Percentiles rank a stretch among this genome's conserved stretches.
phyloP scores from a whole-genome alignment of 441 rosid species.

The Croton laevigatus region DNA sequence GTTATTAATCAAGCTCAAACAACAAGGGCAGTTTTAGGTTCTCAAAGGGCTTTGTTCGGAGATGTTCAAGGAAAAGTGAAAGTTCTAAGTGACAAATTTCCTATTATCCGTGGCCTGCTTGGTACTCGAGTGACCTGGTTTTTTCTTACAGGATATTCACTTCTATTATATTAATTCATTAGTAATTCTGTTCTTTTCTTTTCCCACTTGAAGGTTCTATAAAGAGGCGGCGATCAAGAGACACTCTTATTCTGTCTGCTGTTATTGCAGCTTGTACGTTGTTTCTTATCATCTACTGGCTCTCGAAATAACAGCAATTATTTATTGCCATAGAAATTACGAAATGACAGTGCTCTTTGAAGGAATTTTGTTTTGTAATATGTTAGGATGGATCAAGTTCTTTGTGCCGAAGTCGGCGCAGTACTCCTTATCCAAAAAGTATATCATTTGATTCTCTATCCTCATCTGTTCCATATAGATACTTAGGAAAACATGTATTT shows the following conservation, averaged over 20 bases:
- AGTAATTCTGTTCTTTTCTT: constrained; percentile 12
- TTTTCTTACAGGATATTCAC: background rate
- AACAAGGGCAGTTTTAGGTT: constrained; percentile 78
- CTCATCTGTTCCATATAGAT: background rate
- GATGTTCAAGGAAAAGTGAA: constrained; percentile 97
- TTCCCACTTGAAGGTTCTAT: constrained; percentile 61
- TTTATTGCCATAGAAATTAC: constrained; percentile 12
- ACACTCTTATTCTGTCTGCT: constrained; percentile 82
- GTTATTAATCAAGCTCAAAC: constrained; percentile 94
- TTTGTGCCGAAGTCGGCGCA: constrained; percentile 11
- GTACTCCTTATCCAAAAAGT: constrained; percentile 10
- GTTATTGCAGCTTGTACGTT: constrained; percentile 92
- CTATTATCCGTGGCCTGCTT: constrained; percentile 74
- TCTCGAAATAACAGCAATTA: constrained; percentile 55
- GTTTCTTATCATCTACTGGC: constrained; percentile 94
- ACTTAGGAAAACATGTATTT: background rate
- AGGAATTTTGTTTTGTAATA: constrained; percentile 37
- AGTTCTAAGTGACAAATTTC: constrained; percentile 78
- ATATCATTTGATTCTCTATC: constrained; percentile 6
- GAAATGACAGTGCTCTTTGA: constrained; percentile 19
- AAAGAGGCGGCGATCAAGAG: constrained; percentile 75
- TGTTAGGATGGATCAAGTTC: constrained; percentile 29
- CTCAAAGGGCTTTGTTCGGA: constrained; percentile 84
- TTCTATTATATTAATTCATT: background rate
- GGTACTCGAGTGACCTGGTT: constrained; percentile 43